These are phyloP conservation scores for Dactylis glomerata DNA, from an alignment of 176 grass and related monocot species.

Conservation along the genomic window DNA sequence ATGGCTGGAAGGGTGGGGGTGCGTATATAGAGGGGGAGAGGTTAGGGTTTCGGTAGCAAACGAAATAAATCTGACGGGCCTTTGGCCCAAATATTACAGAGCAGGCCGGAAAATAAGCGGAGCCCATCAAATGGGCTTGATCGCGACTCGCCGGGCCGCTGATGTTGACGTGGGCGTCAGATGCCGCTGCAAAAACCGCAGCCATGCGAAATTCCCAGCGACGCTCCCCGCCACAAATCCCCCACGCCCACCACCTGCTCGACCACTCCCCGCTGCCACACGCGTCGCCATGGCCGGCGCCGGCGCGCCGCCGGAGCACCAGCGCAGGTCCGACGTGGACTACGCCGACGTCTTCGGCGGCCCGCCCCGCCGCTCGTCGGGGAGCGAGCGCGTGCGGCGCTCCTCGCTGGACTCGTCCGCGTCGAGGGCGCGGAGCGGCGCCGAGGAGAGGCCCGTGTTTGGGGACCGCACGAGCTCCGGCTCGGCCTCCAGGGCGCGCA, in stretches of 20 bases:
- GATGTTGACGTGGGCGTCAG: background rate
- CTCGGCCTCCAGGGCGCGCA: conserved; percentile 19
- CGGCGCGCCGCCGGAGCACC: background rate
- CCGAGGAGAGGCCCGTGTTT: conserved; percentile 62
- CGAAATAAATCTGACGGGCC: background rate
- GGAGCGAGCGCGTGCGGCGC: conserved; percentile 42
- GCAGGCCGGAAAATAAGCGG: background rate
- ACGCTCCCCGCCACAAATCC: conserved; percentile 38
- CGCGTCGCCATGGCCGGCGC: conserved; percentile 1
- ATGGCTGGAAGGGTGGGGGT: background rate
- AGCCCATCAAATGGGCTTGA: background rate
- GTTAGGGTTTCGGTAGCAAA: conserved; percentile 36
- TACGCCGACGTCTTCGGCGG: conserved; percentile 90
- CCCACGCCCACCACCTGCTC: conserved; percentile 5
- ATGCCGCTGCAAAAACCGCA: conserved; percentile 28
- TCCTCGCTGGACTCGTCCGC: conserved; percentile 46
- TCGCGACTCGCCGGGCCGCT: conserved; percentile 7
- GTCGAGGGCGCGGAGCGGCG: conserved; percentile 10
- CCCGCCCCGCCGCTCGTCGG: conserved; percentile 62
- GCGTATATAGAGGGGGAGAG: conserved; percentile 6
- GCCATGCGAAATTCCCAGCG: conserved; percentile 34
- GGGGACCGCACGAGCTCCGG: conserved; percentile 52
- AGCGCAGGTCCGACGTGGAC: conserved; percentile 46
- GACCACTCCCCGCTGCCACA: background rate
- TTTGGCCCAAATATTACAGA: background rate